Evolutionary conservation across 768 basidiomycete genomes (phyloP).

Genomic region (Termitomyces bulborhizus): DNA sequence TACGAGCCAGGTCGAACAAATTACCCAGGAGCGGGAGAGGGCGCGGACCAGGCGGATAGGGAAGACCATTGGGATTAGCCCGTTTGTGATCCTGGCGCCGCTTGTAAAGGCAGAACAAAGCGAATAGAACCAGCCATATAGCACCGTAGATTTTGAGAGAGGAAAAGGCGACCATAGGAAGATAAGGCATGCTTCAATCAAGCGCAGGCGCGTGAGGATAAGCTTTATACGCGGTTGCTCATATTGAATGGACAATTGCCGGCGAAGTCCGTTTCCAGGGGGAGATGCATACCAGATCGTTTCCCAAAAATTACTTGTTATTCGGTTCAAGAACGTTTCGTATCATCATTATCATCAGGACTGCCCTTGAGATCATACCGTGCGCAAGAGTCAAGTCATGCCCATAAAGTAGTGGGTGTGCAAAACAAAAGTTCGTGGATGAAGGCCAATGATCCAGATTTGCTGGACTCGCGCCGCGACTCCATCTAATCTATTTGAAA

Average conservation of each 20-base stretch:
- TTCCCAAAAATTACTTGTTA: neutral
- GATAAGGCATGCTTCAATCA: constrained; percentile 1
- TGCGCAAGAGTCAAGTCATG: too few relatives aligned
- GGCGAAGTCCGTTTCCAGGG: constrained; percentile 3
- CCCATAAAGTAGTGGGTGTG: too few relatives aligned
- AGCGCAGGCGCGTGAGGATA: neutral
- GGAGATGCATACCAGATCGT: neutral
- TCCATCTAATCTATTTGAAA: too few relatives aligned
- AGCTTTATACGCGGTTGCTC: neutral
- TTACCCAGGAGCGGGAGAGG: constrained; percentile 50
- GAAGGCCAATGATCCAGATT: too few relatives aligned
- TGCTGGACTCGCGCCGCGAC: too few relatives aligned
- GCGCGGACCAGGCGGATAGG: constrained; percentile 49
- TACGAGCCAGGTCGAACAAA: constrained; percentile 37
- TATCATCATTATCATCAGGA: neutral
- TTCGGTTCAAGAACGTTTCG: neutral
- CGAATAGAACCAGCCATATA: constrained; percentile 2
- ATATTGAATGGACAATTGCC: neutral
- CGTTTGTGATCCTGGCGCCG: neutral
- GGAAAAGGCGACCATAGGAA: constrained; percentile 5
- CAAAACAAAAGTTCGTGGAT: too few relatives aligned
- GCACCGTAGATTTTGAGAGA: constrained; percentile 4
- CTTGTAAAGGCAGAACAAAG: constrained; percentile 6
- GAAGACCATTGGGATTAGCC: constrained; percentile 20
- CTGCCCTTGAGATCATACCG: neutral